Evolutionary conservation across 2,329 filamentous ascomycete genomes (phyloP).

Genomic region (Apiospora kogelbergensis): DNA sequence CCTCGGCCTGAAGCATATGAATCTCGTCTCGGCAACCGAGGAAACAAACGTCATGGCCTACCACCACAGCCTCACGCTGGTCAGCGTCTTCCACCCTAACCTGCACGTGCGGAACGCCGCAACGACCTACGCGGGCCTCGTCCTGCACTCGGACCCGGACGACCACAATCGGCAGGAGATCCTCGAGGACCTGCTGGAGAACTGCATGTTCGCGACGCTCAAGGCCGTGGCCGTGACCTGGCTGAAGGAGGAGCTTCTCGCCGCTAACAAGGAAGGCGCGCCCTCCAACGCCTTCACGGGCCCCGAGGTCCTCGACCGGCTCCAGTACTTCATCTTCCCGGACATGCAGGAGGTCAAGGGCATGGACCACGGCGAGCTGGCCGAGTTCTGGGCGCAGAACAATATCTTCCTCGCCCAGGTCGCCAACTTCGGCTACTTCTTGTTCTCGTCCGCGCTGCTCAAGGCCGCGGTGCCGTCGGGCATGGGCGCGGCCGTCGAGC

Average conservation of each 20-base stretch:
- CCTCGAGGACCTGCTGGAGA: conserved; percentile 64
- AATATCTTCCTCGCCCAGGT: conserved; percentile 58
- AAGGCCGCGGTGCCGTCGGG: conserved; percentile 52
- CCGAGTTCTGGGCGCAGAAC: conserved; percentile 52
- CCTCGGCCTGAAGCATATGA: conserved; percentile 55
- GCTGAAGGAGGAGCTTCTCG: conserved; percentile 62
- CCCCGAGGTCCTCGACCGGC: conserved; percentile 54
- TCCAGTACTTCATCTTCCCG: conserved; percentile 64
- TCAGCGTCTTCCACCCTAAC: conserved; percentile 57
- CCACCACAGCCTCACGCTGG: conserved; percentile 58
- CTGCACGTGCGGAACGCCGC: conserved; percentile 55
- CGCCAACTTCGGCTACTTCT: conserved; percentile 60
- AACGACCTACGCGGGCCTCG: conserved; percentile 50
- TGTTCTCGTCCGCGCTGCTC: conserved; percentile 48
- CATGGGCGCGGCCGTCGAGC: conserved; percentile 57
- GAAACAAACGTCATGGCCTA: conserved; percentile 55
- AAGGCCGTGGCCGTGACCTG: conserved; percentile 64
- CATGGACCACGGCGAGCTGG: conserved; percentile 40
- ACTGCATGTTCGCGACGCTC: conserved; percentile 62
- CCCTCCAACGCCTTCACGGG: conserved; percentile 45
- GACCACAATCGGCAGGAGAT: conserved; percentile 60
- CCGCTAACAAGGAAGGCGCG: conserved; percentile 34
- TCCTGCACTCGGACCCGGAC: conserved; percentile 60
- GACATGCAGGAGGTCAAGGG: conserved; percentile 49
- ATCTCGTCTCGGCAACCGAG: conserved; percentile 39